Evolutionary conservation across 257 asterid species (phyloP).

Genomic region (Penstemon newberryi): DNA sequence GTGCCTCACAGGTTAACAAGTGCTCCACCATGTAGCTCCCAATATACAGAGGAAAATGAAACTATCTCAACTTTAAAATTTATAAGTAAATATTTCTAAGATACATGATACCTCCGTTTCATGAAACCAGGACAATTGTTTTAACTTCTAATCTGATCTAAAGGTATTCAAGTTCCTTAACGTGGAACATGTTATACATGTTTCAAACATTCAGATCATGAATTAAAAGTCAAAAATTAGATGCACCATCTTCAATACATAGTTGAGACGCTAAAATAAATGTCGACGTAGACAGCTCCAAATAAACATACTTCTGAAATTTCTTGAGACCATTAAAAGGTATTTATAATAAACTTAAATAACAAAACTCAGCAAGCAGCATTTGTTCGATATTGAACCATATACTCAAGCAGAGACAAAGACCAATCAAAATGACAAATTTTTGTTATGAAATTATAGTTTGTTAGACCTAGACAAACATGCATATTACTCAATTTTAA

Average conservation of each 20-base stretch:
- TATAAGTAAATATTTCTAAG: no score
- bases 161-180: neutral
- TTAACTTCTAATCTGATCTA: neutral
- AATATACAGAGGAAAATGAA: neutral
- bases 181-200: neutral
- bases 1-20: neutral
- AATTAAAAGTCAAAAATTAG: neutral
- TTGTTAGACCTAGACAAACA: neutral
- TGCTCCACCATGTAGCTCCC: neutral
- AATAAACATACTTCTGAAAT: neutral
- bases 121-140: neutral
- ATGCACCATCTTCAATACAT: neutral
- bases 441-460: neutral
- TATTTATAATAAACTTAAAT: no score
- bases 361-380: no score
- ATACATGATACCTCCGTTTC: neutral
- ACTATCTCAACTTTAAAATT: neutral
- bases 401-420: neutral
- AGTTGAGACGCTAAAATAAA: neutral
- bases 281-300: neutral
- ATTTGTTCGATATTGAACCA: neutral
- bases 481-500: no score
- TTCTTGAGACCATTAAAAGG: neutral
- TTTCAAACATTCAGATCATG: conserved; percentile 3
- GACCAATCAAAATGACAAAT: neutral